Evolutionary conservation across 192 early-diverging fungal genomes (phyloP), one percentile per base, ranked within the genome.

Genomic region (Podila horticola): DNA sequence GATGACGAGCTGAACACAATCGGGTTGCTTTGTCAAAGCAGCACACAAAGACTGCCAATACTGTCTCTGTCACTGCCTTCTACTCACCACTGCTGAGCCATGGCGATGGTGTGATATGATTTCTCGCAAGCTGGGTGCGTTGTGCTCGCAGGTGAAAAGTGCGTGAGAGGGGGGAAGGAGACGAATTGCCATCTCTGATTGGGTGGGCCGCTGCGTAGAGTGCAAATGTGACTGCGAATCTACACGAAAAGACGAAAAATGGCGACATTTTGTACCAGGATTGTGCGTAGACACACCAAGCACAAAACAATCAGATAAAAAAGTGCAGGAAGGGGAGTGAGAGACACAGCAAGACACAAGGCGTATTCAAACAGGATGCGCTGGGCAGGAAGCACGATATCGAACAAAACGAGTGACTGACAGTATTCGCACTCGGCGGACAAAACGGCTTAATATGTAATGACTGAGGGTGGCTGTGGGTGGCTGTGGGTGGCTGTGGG

Each of bases 41-140:
- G 33, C 33, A 6, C n/a, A 6, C 33, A 34, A 34, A 34, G 3
- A 34, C 2, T 2, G 33, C 33, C 33, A 34, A 34, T 6, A 34
- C 33, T 6, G 33, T 34, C 41, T 15, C 38, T 41, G 38, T 12
- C 41, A 45, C 11, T 45, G 41, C 15, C 11, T 4, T 36, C 41
- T 45, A 13, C n/a, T 4, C 41, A 45, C 41, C 41, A 45, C 41
- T 45, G 41, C 24, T 6, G 52, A 9, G n/a, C n/a, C 22, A 26
- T 55, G 52, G 20, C 52, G 52, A 55, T 55, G 52, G 52, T 55
- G 52, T 55, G 52, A 55, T 55, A 55, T 55, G 52, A 55, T 26
- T 55, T 11, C 24, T 24, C 9, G 0, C 20, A 22, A 2, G 2
- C 19, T 1, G n/a, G 20, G n/a, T 9, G n/a, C 33, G 59, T 45